phyloP scores from a whole-genome alignment of 768 basidiomycete genomes.

The Trametes gibbosa region DNA sequence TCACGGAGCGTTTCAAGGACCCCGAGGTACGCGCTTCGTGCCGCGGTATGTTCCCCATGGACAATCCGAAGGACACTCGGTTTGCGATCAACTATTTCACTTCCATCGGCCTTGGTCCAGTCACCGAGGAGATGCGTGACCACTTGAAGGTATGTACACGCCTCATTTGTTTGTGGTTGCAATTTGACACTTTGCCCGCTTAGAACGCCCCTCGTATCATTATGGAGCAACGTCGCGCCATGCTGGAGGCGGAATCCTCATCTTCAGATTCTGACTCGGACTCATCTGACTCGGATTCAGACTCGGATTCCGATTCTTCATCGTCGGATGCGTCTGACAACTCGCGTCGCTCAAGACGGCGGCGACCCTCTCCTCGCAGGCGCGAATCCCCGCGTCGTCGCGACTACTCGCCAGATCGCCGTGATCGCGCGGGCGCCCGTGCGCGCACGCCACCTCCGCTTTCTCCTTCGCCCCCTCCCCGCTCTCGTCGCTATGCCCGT shows the following conservation, averaged over 20 bases:
- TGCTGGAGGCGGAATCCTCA: conserved; percentile 67
- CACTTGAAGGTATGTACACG: conserved; percentile 70
- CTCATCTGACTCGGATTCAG: conserved; percentile 34
- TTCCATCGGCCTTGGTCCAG: conserved; percentile 81
- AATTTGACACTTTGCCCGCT: neutral
- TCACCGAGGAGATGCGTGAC: conserved; percentile 97
- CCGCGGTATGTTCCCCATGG: conserved; percentile 89
- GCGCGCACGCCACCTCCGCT: conserved; percentile 18
- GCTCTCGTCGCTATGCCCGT: conserved; percentile 13
- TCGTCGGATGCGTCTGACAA: conserved; percentile 37
- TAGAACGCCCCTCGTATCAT: conserved; percentile 91
- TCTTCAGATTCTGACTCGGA: conserved; percentile 37
- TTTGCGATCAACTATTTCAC: conserved; percentile 99
- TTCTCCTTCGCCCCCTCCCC: conserved; percentile 22
- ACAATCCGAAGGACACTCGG: conserved; percentile 94
- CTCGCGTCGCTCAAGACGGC: conserved; percentile 26
- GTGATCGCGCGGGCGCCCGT: conserved; percentile 15
- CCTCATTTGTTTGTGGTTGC: neutral
- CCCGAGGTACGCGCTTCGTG: conserved; percentile 73
- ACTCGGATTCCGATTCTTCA: conserved; percentile 36
- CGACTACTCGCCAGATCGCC: conserved; percentile 2
- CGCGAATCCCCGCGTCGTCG: conserved; percentile 18
- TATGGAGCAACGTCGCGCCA: conserved; percentile 90
- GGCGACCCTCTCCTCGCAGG: conserved; percentile 28
- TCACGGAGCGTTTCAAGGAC: conserved; percentile 91